Base-by-base conservation (phyloP, 768 basidiomycete species). In the Trametes maxima region DNA sequence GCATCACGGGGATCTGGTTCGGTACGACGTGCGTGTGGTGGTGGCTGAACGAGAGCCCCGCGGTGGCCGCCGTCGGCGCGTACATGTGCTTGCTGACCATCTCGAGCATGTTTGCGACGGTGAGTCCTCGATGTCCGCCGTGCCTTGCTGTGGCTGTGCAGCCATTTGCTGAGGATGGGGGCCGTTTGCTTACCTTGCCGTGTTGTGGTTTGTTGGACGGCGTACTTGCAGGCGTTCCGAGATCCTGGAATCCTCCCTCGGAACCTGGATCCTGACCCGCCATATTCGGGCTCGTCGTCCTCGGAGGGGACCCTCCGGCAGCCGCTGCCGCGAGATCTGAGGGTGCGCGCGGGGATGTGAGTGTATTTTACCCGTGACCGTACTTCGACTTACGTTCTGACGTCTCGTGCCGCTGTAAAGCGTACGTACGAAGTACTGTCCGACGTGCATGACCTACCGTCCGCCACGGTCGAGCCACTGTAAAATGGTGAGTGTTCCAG, bases 401-500 rank as follows among this genome's bases (percentile, higher is more conserved):
- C 64, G 50, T 57, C 21, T 35, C 17, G 46, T 43, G 19, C 36
- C 36, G 36, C n/a, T 28, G 45, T 49, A 14, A 69, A 95, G 94
- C 28, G 91, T 96, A 37, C 87, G 90, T 11, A 89, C 94, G 57
- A 97, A 96, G 75, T 98, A 94, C 68, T 99, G 96, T 71, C 84
- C 88, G 35, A 98, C 95, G 13, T 99, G 96, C 75, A 84, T 85
- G 68, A 94, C 85, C 1, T 99, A 98, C 71, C 86, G 96, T 19
- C 94, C 96, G 7, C 96, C 96, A 4, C 79, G 96, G 64, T 90
- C 94, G 19, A 96, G 92, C 69, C 96, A 99, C 74, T 99, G 96
- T 73, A 93, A 95, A 73, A 84, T 97, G 85, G 94, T 93, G 67
- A 69, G 81, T 73, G 48, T 49, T 47, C 28, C 48, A 50, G 57